Base-by-base conservation (phyloP, 805 yeast species). In the Wickerhamomyces xylosicus region DNA sequence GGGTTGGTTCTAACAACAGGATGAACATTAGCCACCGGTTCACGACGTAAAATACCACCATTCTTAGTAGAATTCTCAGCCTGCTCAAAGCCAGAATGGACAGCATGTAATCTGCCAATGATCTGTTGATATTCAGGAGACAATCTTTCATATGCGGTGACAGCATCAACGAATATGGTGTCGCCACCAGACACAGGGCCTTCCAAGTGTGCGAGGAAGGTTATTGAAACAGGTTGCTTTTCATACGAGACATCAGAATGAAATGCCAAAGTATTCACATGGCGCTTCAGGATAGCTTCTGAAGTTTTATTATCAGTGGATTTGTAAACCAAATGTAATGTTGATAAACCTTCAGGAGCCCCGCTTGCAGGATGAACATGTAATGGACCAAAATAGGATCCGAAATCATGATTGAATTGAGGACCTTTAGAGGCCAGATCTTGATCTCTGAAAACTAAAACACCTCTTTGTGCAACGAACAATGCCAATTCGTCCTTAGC, bases 301-400 rank as follows among this genome's bases (percentile, higher is more conserved):
- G 13, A n/a, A 11, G 42, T 40, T n/a, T 20, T 37, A 15, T 18
- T 18, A 10, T 35, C 28, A 6, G 29, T 37, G 13, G 17, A 13
- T 32, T 18, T 36, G 22, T 71, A 75, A 21, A 77, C 74, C 31
- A 77, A 60, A 46, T 77, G 83, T 40, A 78, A 62, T 40, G 77
- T 79, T 4, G 84, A 79, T 42, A 59, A 60, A 13, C 63, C 66
- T 47, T 62, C 62, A 28, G 81, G 85, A 19, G 81, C 74, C 9
- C 85, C 85, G 5, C 82, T 72, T 6, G 83, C 77, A 37, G 84
- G 84, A 53, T 80, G 87, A 44, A 78, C 67, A 56, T 80, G 86
- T 45, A 75, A 66, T 31, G 75, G 74, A 21, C 89, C 87, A 54
- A 75, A 80, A 53, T 80, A 72, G 35, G 55, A 55, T 34, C 82